phyloP scores from a whole-genome alignment of 306 rosid genomes.

The Quercus aquifolioides region DNA sequence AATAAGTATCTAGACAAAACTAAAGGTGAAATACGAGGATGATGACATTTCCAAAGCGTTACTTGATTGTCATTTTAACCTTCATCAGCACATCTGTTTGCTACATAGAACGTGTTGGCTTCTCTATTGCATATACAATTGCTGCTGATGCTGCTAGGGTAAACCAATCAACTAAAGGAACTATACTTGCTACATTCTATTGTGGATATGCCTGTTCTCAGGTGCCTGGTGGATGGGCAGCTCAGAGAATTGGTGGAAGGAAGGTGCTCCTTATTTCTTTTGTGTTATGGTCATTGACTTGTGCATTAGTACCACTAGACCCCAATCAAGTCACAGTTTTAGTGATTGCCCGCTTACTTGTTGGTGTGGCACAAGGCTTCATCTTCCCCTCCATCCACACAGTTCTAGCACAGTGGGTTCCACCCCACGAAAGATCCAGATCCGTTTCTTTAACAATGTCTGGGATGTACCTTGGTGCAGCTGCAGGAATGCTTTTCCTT shows the following conservation, averaged over 20 bases:
- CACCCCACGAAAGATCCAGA: conserved; percentile 92
- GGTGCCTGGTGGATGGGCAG: conserved; percentile 96
- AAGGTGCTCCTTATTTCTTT: conserved; percentile 82
- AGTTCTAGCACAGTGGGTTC: conserved; percentile 97
- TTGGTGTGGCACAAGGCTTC: conserved; percentile 92
- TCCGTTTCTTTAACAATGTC: conserved; percentile 93
- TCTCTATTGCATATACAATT: conserved; percentile 86
- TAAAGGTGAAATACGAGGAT: conserved; percentile 32
- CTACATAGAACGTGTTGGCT: conserved; percentile 89
- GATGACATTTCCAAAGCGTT: conserved; percentile 61
- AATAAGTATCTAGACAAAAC: neutral
- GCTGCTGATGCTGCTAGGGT: conserved; percentile 81
- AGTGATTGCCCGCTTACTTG: conserved; percentile 81
- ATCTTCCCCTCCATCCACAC: conserved; percentile 97
- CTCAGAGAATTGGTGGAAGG: conserved; percentile 86
- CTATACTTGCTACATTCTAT: conserved; percentile 85
- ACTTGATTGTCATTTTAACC: conserved; percentile 77
- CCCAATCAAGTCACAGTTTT: conserved; percentile 51
- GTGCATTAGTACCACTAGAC: conserved; percentile 80
- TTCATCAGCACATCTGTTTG: conserved; percentile 90
- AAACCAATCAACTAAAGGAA: conserved; percentile 80
- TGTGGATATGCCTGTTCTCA: conserved; percentile 97
- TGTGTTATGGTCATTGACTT: conserved; percentile 79
- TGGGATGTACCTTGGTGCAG: conserved; percentile 96
- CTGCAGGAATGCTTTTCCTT: conserved; percentile 79